phyloP scores from a whole-genome alignment of 768 basidiomycete genomes.

The Solioccasus polychromus region DNA sequence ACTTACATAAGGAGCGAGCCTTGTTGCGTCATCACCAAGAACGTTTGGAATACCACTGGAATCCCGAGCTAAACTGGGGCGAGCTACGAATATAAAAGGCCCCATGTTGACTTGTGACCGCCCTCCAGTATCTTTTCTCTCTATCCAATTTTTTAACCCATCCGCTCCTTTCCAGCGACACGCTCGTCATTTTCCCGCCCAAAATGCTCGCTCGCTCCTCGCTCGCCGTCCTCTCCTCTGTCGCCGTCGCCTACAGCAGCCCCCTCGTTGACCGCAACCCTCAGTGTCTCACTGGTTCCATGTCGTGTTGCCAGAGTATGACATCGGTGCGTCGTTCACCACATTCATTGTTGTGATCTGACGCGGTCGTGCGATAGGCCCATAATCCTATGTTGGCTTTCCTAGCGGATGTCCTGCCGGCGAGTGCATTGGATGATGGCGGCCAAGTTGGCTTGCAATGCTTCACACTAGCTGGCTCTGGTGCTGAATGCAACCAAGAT shows the following conservation, averaged over 20 bases:
- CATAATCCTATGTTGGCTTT: not conserved
- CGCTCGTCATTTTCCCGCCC: slow-evolving; percentile 4
- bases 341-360: slow-evolving; percentile 1
- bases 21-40: too few species aligned
- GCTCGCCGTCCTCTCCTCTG: slow-evolving; percentile 17
- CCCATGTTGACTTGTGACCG: too few species aligned
- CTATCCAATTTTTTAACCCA: too few species aligned
- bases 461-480: slow-evolving; percentile 23
- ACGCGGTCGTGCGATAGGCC: not conserved
- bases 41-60: too few species aligned
- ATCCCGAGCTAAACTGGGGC: too few species aligned
- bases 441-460: slow-evolving; percentile 19
- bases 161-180: slow-evolving; percentile 22
- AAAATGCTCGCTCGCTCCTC: slow-evolving; percentile 14
- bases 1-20: too few species aligned
- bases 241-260: slow-evolving; percentile 14
- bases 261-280: slow-evolving; percentile 26
- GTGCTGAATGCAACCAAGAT: slow-evolving; percentile 10
- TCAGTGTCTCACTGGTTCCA: slow-evolving; percentile 18
- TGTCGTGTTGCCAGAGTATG: slow-evolving; percentile 21
- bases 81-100: too few species aligned
- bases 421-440: not conserved
- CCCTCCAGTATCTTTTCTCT: too few species aligned
- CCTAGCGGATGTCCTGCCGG: not conserved
- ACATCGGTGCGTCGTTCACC: slow-evolving; percentile 15